Evolutionary conservation across 177 flowering plant species (phyloP).

Genomic region (Tripterygium wilfordii): DNA sequence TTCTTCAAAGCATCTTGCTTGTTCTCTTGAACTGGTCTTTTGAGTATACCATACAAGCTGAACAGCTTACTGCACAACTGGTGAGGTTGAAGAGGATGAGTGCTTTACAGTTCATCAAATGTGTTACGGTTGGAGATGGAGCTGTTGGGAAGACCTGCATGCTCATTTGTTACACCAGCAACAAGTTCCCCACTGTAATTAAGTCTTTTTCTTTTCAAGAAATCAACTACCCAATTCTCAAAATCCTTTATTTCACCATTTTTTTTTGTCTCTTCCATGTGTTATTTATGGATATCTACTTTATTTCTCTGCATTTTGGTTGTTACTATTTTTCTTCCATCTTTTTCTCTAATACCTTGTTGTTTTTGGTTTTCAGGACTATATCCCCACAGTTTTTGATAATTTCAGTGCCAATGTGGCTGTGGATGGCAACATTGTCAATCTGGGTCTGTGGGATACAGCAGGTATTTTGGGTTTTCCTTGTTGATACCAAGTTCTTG

Average conservation of each 20-base stretch:
- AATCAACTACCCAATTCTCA: not conserved
- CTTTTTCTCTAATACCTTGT: not conserved
- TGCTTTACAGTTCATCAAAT: constrained; percentile 87
- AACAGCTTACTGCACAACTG: no score
- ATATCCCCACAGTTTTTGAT: constrained; percentile 93
- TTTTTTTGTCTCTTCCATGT: not conserved
- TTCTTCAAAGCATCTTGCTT: constrained; percentile 5
- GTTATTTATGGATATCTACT: constrained; percentile 5
- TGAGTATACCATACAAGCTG: no score
- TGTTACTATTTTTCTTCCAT: not conserved
- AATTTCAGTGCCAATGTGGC: constrained; percentile 97
- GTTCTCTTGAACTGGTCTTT: constrained; percentile 11
- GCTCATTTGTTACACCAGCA: constrained; percentile 94
- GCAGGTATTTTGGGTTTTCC: constrained; percentile 50
- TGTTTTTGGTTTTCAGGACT: constrained; percentile 53
- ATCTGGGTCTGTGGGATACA: constrained; percentile 96
- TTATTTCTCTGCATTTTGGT: not conserved
- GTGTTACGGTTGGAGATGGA: constrained; percentile 98
- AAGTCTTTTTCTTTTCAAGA: no score
- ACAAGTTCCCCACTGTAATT: constrained; percentile 97
- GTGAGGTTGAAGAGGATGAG: constrained; percentile 41
- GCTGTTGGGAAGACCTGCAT: constrained; percentile 95
- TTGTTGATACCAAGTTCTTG: not conserved
- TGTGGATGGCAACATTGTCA: constrained; percentile 91
- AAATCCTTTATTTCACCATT: not conserved